Base-by-base conservation (phyloP, 2,329 filamentous ascomycete genomes). In the Aureobasidium sp. region DNA sequence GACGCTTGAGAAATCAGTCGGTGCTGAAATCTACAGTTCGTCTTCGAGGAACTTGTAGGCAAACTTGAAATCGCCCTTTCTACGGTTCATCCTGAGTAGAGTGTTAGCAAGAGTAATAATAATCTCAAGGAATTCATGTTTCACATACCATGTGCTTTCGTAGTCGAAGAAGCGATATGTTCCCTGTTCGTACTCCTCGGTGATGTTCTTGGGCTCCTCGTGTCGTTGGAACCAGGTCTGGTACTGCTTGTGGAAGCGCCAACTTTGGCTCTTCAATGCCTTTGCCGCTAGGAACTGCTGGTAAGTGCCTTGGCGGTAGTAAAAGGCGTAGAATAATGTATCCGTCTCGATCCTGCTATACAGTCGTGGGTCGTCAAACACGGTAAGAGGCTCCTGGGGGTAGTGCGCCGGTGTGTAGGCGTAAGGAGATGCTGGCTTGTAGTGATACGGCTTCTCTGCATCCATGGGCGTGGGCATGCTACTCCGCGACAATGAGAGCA, bases 81-180 rank as follows among this genome's bases (percentile, higher is more conserved):
- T 82, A 67, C 93, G 89, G 76, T 97, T 97, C 93, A 97, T 97
- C 93, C 93, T 97, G 66, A 50, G 56, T 52, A 22, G 29, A 61
- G 37, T 52, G 42, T 47, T 39, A 47, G 49, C 15, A 22, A 27
- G 29, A 53, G 3, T 19, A 9, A 45, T 3, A 15, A 29, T 22
- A 8, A 17, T 24, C 24, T 24, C 24, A 24, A 24, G 24, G 2
- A 24, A 24, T 24, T 4, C 24, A 24, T 24, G 24, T 24, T 24
- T 24, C 24, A 80, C 89, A 77, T 78, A 97, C 94, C 94, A 99
- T 71, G 94, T 99, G 76, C 90, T 96, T 78, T 99, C 94, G 73
- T 99, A 99, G 77, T 99, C 94, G 75, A 99, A 99, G 81, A 99
- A 99, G 56, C 94, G 87, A 79, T 99, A 99, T 27, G 94, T 99